Base-by-base conservation (phyloP, 1,284 basidiomycete genomes). In the Boletus hoseneyae region DNA sequence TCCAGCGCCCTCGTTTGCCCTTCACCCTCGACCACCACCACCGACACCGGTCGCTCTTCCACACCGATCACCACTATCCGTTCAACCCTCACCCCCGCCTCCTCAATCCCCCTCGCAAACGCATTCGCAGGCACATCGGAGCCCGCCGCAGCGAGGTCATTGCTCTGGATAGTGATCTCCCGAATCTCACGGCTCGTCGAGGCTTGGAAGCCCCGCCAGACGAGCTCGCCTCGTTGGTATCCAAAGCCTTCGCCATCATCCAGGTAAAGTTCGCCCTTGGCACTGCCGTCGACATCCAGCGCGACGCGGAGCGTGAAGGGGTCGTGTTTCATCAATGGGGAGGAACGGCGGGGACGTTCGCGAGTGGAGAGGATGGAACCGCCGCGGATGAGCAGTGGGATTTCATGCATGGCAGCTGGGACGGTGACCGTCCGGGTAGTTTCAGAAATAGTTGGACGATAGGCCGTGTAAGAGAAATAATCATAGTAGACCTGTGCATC, bases 401-500 rank as follows among this genome's bases (percentile, higher is more conserved):
- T 73, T 51, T 88, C 80, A 55, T 89, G 75, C 6, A 98, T 76
- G 0, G 81, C 88, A 0, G 92, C 88, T 0, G 86, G 74, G 16
- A 97, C 80, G 71, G 57, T 85, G 85, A 54, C 83, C 80, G 53
- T 80, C 32, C 63, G 42, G 10, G 40, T 25, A 1, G 21, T 6
- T 12, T 50, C 32, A 18, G 58, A 39, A 15, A 30, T 3, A 19
- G 58, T 52, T 1, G 60, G 61, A 5, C 38, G 53, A 36, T 63
- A 57, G 21, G 51, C 48, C 15, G 16, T 62, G 63, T 83, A 70
- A 35, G 78, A 82, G 73, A 93, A 92, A 73, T 96, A 99, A 73
- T 98, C 85, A 68, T 98, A 99, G 77, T 97, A 98, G 3, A 93
- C 86, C 75, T 96, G 83, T 56, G 92, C 82, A 61, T 97, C 96